Evolutionary conservation across 1,284 basidiomycete species (phyloP).

Genomic region (Mixia osmundae): DNA sequence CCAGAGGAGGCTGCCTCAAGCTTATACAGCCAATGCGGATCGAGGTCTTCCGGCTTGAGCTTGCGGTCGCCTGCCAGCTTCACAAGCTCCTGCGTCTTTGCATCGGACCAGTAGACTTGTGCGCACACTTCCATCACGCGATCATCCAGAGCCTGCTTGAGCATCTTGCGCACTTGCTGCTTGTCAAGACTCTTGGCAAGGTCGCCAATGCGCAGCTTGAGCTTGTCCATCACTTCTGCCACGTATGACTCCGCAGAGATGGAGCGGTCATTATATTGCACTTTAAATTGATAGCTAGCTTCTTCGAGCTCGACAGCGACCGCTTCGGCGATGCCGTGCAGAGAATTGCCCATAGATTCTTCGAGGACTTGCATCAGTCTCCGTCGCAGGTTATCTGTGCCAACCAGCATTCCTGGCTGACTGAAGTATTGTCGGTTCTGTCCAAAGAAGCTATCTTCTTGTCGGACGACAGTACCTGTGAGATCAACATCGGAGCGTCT

Average conservation of each 20-base stretch:
- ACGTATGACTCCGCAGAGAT: conserved; percentile 93
- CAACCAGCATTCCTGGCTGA: conserved; percentile 45
- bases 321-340: conserved; percentile 86
- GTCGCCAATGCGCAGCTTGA: conserved; percentile 78
- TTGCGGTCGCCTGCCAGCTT: conserved; percentile 31
- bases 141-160: conserved; percentile 82
- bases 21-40: conserved; percentile 87
- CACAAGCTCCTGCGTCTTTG: conserved; percentile 49
- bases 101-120: conserved; percentile 90
- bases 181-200: conserved; percentile 67
- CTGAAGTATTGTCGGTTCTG: conserved; percentile 43
- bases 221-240: conserved; percentile 78
- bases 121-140: conserved; percentile 92
- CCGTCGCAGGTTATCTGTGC: conserved; percentile 66
- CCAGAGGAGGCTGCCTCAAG: conserved; percentile 75
- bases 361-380: conserved; percentile 91
- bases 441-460: conserved; percentile 62
- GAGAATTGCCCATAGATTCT: conserved; percentile 81
- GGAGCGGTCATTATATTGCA: conserved; percentile 92
- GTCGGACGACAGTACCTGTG: conserved; percentile 34
- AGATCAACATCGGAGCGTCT: conserved; percentile 18
- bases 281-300: conserved; percentile 94
- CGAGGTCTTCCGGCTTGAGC: conserved; percentile 38
- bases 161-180: conserved; percentile 60
- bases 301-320: conserved; percentile 94